phyloP scores from a whole-genome alignment of 2,329 filamentous ascomycete species.

The Graphilbum fragrans region DNA sequence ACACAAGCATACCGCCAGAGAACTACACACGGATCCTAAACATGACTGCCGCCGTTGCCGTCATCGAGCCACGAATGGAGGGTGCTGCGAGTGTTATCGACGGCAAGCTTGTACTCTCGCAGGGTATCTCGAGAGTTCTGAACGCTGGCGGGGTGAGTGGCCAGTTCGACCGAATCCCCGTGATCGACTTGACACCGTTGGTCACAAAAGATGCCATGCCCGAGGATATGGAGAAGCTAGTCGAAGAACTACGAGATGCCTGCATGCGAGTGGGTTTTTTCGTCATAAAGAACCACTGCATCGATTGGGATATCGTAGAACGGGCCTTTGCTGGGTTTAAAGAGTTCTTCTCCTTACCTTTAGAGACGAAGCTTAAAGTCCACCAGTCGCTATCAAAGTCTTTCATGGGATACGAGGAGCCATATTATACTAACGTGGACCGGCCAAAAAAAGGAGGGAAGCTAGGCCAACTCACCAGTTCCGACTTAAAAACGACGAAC shows the following conservation, averaged over 20 bases:
- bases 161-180: conserved; percentile 1
- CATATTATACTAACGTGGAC: conserved; percentile 6
- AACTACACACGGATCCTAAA: neutral
- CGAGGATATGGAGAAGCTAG: neutral
- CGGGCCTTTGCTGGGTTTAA: conserved; percentile 10
- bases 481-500: neutral
- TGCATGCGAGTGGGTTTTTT: conserved; percentile 26
- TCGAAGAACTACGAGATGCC: neutral
- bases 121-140: neutral
- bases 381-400: conserved; percentile 3
- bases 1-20: too few relatives aligned
- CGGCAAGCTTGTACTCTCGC: conserved; percentile 2
- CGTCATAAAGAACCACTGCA: conserved; percentile 22
- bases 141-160: neutral
- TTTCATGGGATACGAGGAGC: conserved; percentile 6
- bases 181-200: neutral
- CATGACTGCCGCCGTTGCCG: neutral
- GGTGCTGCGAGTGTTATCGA: conserved; percentile 1
- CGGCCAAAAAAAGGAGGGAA: conserved; percentile 3
- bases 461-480: neutral
- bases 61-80: neutral
- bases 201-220: neutral
- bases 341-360: neutral
- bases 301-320: conserved; percentile 19
- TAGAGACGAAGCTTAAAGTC: neutral